Percentiles rank a stretch among this genome's conserved stretches.
phyloP scores from a whole-genome alignment of 805 yeast species.

The Kodamaea nitidulidarum region DNA sequence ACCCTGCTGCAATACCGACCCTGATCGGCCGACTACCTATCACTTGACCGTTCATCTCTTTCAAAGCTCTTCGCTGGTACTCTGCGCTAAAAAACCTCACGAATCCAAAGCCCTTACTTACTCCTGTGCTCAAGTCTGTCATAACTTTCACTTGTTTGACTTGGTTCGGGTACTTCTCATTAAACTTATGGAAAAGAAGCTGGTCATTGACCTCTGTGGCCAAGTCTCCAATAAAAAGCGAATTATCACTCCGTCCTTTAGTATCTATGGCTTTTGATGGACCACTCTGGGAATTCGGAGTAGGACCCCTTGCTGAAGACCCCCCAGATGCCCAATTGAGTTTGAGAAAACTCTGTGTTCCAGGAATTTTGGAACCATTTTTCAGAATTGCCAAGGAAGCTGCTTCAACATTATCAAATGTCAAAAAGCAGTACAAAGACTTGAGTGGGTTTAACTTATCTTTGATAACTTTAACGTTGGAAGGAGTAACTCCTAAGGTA shows the following conservation, averaged over 20 bases:
- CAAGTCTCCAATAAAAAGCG: constrained; percentile 85
- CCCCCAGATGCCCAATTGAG: constrained; percentile 79
- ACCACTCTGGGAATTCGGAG: background rate
- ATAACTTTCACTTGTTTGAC: constrained; percentile 75
- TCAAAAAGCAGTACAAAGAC: constrained; percentile 68
- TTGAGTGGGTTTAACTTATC: constrained; percentile 50
- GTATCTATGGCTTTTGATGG: background rate
- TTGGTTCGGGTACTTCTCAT: constrained; percentile 60
- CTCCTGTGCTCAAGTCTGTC: constrained; percentile 65
- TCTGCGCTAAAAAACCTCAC: constrained; percentile 65
- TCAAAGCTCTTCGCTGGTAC: constrained; percentile 67
- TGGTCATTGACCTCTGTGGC: constrained; percentile 70
- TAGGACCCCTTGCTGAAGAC: constrained; percentile 6
- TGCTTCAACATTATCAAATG: constrained; percentile 56
- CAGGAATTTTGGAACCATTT: constrained; percentile 70
- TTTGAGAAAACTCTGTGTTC: constrained; percentile 56
- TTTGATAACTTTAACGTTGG: constrained; percentile 62
- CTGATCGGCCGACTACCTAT: constrained; percentile 73
- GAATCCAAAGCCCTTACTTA: constrained; percentile 84
- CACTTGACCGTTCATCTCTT: constrained; percentile 77
- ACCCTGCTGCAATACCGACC: constrained; percentile 50
- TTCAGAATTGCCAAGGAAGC: constrained; percentile 64
- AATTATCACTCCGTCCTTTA: constrained; percentile 38
- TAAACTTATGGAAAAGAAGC: constrained; percentile 60
- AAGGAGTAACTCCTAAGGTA: constrained; percentile 57